phyloP scores from a whole-genome alignment of 768 basidiomycete species.

The Lepiota brunneoincarnata region DNA sequence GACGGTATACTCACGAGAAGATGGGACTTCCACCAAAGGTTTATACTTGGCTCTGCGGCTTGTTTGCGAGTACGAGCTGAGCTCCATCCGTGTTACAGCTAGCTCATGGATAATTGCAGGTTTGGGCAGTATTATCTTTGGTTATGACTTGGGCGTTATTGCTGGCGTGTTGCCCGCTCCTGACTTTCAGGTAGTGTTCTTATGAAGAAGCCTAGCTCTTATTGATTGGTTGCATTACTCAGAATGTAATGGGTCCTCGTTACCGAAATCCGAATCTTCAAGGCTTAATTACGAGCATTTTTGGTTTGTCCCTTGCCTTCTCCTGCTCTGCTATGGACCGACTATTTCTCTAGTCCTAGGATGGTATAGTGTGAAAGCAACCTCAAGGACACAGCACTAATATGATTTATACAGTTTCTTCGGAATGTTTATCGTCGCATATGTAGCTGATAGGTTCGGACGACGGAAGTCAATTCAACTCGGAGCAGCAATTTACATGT shows the following conservation, averaged over 20 bases:
- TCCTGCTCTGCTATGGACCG: too few relatives aligned
- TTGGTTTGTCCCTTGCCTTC: slow-evolving; percentile 25
- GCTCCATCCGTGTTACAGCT: background rate
- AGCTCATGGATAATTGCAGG: slow-evolving; percentile 17
- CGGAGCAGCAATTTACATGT: slow-evolving; percentile 39
- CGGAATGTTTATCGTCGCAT: slow-evolving; percentile 42
- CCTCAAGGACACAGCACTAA: background rate
- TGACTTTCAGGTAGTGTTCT: slow-evolving; percentile 23
- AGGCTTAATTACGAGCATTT: slow-evolving; percentile 40
- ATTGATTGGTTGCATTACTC: too few relatives aligned
- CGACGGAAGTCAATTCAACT: slow-evolving; percentile 38
- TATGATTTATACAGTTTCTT: slow-evolving; percentile 28
- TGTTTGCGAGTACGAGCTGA: slow-evolving; percentile 42
- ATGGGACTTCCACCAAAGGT: slow-evolving; percentile 44
- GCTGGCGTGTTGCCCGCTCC: slow-evolving; percentile 40
- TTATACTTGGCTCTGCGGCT: slow-evolving; percentile 51
- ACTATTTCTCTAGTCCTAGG: slow-evolving; percentile 29
- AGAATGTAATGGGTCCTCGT: slow-evolving; percentile 35
- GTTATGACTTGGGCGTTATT: slow-evolving; percentile 51
- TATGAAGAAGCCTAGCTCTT: too few relatives aligned
- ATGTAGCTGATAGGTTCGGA: slow-evolving; percentile 34
- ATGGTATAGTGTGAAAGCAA: slow-evolving; percentile 22
- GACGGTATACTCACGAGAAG: background rate
- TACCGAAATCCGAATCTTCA: slow-evolving; percentile 32
- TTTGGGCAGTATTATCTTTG: slow-evolving; percentile 44